phyloP scores from a whole-genome alignment of 2,329 filamentous ascomycete genomes.

The Venturia effusa region DNA sequence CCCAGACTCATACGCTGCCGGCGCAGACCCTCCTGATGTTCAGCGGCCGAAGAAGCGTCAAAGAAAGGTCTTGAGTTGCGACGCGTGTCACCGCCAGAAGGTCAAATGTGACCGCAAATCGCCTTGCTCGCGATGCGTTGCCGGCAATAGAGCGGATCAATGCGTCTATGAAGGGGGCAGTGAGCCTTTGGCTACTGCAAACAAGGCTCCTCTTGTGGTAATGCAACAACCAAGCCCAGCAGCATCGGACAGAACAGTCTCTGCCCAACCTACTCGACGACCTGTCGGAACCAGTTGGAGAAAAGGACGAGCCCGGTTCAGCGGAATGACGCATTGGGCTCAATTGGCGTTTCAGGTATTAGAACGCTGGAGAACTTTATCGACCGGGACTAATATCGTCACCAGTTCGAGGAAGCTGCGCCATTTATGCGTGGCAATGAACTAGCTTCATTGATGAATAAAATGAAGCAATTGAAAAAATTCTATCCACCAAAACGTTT shows the following conservation, averaged over 20 bases:
- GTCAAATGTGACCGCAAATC: constrained; percentile 6
- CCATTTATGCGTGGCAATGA: neutral
- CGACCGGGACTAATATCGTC: neutral
- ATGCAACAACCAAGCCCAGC: neutral
- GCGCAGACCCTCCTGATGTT: neutral
- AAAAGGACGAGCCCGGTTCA: constrained; percentile 5
- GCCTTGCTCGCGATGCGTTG: constrained; percentile 3
- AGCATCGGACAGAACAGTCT: neutral
- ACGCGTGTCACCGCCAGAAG: constrained; percentile 6
- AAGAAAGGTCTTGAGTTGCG: constrained; percentile 8
- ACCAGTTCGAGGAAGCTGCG: constrained; percentile 2
- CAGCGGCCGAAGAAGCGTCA: constrained; percentile 1
- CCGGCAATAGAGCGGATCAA: constrained; percentile 1
- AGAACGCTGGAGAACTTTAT: too few species aligned
- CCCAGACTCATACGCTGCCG: neutral
- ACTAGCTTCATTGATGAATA: neutral
- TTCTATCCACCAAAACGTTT: constrained; percentile 3
- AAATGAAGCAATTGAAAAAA: neutral
- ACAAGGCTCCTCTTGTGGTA: neutral
- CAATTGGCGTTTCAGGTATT: constrained; percentile 8
- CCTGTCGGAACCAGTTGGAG: neutral
- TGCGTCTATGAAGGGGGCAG: constrained; percentile 1
- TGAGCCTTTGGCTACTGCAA: neutral
- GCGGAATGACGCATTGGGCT: constrained; percentile 7
- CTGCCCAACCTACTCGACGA: neutral